Evolutionary conservation across 805 yeast species (phyloP).

Genomic region (Nakazawaea wickerhamii): DNA sequence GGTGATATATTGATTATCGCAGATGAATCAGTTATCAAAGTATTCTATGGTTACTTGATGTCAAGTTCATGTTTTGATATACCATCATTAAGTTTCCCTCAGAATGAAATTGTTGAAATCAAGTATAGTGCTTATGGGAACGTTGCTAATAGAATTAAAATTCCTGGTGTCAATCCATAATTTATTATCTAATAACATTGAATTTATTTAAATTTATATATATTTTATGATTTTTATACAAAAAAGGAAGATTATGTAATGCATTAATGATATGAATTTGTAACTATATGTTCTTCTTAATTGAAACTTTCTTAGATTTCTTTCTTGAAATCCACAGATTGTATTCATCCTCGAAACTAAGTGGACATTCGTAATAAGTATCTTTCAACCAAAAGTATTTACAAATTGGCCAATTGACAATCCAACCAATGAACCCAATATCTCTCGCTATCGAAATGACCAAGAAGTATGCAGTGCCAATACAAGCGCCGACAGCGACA

Average conservation of each 20-base stretch:
- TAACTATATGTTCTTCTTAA: no score
- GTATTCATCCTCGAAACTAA: conserved; percentile 43
- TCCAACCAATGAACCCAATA: conserved; percentile 61
- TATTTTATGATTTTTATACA: background rate
- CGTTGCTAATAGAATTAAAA: conserved; percentile 47
- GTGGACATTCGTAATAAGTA: conserved; percentile 44
- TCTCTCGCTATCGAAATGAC: conserved; percentile 52
- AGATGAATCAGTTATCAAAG: conserved; percentile 85
- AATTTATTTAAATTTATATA: no score
- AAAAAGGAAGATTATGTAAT: no score
- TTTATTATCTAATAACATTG: background rate
- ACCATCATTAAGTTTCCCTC: conserved; percentile 72
- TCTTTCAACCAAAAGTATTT: conserved; percentile 53
- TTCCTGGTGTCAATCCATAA: conserved; percentile 25
- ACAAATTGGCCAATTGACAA: conserved; percentile 53
- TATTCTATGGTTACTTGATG: conserved; percentile 92
- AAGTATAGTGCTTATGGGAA: conserved; percentile 83
- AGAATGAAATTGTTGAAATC: conserved; percentile 81
- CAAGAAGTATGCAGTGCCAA: conserved; percentile 56
- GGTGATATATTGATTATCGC: conserved; percentile 88
- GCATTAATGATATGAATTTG: no score
- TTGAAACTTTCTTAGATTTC: background rate
- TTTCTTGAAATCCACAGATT: conserved; percentile 26
- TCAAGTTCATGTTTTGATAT: conserved; percentile 84
- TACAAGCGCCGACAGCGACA: conserved; percentile 48